phyloP scores from a whole-genome alignment of 345 rosid species.

The Carallia brachiata region DNA sequence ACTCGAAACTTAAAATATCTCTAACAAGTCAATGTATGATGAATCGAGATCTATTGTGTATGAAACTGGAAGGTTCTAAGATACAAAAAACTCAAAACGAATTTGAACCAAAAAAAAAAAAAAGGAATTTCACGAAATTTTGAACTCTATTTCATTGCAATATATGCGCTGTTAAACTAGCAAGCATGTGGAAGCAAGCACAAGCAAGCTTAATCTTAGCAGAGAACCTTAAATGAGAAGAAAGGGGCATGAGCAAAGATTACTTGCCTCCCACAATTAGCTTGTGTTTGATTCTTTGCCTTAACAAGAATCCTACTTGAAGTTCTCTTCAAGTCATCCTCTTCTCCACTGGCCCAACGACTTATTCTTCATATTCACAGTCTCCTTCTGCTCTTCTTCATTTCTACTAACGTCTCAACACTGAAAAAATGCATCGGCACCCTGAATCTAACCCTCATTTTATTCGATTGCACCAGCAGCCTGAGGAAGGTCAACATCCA shows the following conservation, averaged over 20 bases:
- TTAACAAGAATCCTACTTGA: slow-evolving; percentile 55
- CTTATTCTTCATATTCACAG: slow-evolving; percentile 24
- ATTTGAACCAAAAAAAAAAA: too few species aligned
- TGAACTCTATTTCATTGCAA: too few species aligned
- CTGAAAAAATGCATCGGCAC: slow-evolving; percentile 36
- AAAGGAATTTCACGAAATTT: too few species aligned
- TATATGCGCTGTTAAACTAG: too few species aligned
- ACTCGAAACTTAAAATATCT: too few species aligned
- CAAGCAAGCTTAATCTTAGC: neutral
- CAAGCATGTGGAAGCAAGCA: neutral
- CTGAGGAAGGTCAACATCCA: slow-evolving; percentile 14
- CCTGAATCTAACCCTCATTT: slow-evolving; percentile 69
- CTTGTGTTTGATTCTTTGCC: slow-evolving; percentile 64
- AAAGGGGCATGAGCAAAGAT: slow-evolving; percentile 27
- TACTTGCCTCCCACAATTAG: slow-evolving; percentile 57
- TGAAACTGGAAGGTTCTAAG: too few species aligned
- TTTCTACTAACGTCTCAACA: slow-evolving; percentile 1
- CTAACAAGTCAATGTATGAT: too few species aligned
- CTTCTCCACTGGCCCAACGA: slow-evolving; percentile 17
- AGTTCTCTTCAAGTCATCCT: slow-evolving; percentile 61
- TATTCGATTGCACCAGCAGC: neutral
- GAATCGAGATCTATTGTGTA: too few species aligned
- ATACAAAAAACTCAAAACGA: too few species aligned
- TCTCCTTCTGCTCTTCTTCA: neutral
- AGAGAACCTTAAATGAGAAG: neutral